Evolutionary conservation across 2,329 filamentous ascomycete genomes (phyloP).

Genomic region (Clonostachys sp.): DNA sequence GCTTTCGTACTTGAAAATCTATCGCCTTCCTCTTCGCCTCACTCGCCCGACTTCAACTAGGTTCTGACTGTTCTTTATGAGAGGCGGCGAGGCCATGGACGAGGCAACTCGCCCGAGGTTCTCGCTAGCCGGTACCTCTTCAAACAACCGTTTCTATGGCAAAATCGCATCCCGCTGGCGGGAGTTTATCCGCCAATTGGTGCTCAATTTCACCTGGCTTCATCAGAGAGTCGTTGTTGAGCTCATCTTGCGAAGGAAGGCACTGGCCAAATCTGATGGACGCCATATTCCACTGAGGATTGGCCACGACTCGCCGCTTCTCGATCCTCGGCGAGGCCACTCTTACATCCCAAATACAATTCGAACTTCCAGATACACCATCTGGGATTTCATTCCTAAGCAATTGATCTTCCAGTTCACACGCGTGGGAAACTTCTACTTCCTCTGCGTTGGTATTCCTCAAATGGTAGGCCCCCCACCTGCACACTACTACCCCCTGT

Average conservation of each 20-base stretch:
- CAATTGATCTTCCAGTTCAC: constrained; percentile 84
- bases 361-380: constrained; percentile 76
- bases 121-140: neutral
- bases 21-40: too few relatives aligned
- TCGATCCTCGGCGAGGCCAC: constrained; percentile 44
- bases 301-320: constrained; percentile 29
- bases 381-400: constrained; percentile 81
- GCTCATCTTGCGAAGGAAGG: constrained; percentile 57
- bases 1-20: too few relatives aligned
- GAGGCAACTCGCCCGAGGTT: neutral
- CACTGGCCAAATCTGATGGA: constrained; percentile 69
- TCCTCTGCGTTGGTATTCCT: constrained; percentile 76
- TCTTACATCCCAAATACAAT: constrained; percentile 59
- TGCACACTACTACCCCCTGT: constrained; percentile 20
- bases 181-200: neutral
- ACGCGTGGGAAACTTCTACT: constrained; percentile 83
- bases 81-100: too few relatives aligned
- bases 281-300: constrained; percentile 38
- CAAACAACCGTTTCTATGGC: too few relatives aligned
- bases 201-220: neutral
- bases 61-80: too few relatives aligned
- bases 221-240: constrained; percentile 37
- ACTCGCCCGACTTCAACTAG: too few relatives aligned
- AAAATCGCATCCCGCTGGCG: neutral
- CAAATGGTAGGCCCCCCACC: constrained; percentile 51